Conservation (phyloP, 1,139 yeast genomes). For the Yamadazyma dushanensis region DNA sequence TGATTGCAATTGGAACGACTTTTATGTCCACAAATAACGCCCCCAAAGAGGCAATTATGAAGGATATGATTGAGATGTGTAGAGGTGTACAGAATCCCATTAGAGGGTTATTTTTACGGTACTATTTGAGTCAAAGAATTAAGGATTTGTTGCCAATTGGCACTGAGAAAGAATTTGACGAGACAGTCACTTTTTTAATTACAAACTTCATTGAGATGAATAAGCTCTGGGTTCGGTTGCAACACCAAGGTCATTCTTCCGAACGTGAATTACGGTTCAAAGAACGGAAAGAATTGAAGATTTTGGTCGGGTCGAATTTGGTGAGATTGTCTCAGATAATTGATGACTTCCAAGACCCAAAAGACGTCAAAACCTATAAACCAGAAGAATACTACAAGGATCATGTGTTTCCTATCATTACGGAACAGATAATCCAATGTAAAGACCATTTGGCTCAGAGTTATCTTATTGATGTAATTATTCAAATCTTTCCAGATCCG, state of each 20-base stretch:
- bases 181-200: conserved; percentile 71
- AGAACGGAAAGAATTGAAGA: conserved; percentile 87
- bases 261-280: conserved; percentile 72
- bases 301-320: conserved; percentile 88
- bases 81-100: conserved; percentile 97
- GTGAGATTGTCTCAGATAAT: conserved; percentile 87
- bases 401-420: conserved; percentile 70
- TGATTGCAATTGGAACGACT: conserved; percentile 94
- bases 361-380: conserved; percentile 25
- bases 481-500: conserved; percentile 93
- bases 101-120: conserved; percentile 83
- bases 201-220: conserved; percentile 96
- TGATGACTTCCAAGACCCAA: conserved; percentile 46
- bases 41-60: conserved; percentile 83
- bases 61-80: conserved; percentile 97
- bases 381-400: conserved; percentile 53
- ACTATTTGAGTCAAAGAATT: conserved; percentile 82
- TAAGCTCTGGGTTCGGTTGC: conserved; percentile 93
- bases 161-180: conserved; percentile 51
- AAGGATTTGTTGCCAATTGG: conserved; percentile 63
- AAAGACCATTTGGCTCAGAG: conserved; percentile 90
- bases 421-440: conserved; percentile 92
- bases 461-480: conserved; percentile 81
- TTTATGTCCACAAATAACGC: conserved; percentile 78
- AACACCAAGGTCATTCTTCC: conserved; percentile 91